phyloP scores from a whole-genome alignment of 2,329 filamentous ascomycete species.

The Microdochium paspali region DNA sequence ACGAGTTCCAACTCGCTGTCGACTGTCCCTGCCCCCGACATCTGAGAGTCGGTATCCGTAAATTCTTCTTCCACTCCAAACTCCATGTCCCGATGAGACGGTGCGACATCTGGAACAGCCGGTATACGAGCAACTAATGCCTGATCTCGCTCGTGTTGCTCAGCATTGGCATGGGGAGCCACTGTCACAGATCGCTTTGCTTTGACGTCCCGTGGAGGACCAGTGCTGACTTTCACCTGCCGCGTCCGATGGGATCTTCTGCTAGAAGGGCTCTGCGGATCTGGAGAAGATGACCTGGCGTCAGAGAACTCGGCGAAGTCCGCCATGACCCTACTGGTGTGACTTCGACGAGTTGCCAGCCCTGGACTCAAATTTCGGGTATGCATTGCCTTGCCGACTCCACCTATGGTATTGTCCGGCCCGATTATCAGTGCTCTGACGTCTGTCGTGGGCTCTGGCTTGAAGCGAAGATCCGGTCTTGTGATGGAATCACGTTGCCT shows the following conservation, averaged over 20 bases:
- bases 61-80: not conserved
- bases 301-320: not conserved
- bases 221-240: not conserved
- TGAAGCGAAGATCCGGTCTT: constrained; percentile 13
- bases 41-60: not conserved
- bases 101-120: not conserved
- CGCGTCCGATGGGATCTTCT: not conserved
- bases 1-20: constrained; percentile 12
- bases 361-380: not conserved
- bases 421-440: not conserved
- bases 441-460: constrained; percentile 6
- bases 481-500: constrained; percentile 9
- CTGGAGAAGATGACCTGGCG: not conserved
- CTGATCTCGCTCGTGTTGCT: not conserved
- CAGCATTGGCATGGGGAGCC: constrained; percentile 5
- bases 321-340: not conserved
- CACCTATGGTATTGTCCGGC: not conserved
- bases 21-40: constrained; percentile 12
- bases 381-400: not conserved
- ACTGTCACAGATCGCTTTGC: constrained; percentile 7
- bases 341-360: not conserved
- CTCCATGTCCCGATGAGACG: not conserved
- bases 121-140: not conserved
- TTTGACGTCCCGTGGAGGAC: not conserved
- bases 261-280: not conserved